Evolutionary conservation across 129 eudicot genomes (phyloP), one percentile per base, ranked within the genome.

Genomic region (Helianthus tuberosus): DNA sequence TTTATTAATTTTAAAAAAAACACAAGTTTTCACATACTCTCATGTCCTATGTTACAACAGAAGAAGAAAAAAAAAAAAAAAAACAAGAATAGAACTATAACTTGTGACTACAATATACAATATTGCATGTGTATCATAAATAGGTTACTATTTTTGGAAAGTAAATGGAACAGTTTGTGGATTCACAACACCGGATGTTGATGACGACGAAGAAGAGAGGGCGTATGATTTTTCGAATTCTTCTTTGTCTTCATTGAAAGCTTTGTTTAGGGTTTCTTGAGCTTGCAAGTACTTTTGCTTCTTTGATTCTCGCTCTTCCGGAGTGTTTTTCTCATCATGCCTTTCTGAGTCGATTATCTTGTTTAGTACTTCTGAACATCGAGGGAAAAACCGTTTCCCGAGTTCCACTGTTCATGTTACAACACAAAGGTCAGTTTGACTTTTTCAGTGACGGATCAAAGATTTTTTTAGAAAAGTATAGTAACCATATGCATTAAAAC

Each of bases 301-400:
- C 86, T 94, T 94, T 52, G 64, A 54, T 76, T 80, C 85, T 20
- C 85, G 76, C 71, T 88, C 93, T 57, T 94, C 97, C 5, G 73
- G 84, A 17, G 85, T 71, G 77, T 77, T 89, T 55, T 73, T 85
- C 73, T 80, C 85, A 67, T 29, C 35, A 32, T 64, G 73, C 27
- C 13, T 96, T 35, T 90, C 97, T 8, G 88, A 73, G 57, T 94
- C 98, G 78, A 94, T 82, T 59, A 94, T 94, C 85, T 90, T 88
- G 69, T 94, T 86, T 2, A 94, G 81, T 48, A 94, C 89, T 65
- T 86, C 88, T 23, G 98, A 94, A 73, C 98, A 94, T 32, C 97
- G 91, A 48, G 98, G 98, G 55, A 94, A 94, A 77, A 76, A 94
- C 11, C 89, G 93, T 67, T 89, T 94, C 78, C 98, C 97, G 4